phyloP scores from a whole-genome alignment of 352 stramenopile species.

The Peronospora belbahrii region DNA sequence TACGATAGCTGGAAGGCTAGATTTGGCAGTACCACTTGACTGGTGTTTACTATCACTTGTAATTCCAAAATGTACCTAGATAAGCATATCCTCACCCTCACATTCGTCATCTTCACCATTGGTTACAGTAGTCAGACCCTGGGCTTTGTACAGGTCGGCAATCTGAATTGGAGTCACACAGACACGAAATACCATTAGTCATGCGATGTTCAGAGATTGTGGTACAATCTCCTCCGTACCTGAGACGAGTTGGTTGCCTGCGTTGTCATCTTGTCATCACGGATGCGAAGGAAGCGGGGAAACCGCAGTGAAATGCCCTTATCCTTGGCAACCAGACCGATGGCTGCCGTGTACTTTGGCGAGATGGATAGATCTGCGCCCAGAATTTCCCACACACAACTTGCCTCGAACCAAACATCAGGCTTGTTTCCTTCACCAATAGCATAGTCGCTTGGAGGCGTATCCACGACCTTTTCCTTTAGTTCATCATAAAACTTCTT shows the following conservation, averaged over 20 bases:
- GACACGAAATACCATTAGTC: background rate
- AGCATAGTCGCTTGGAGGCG: slow-evolving; percentile 89
- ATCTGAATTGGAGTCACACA: slow-evolving; percentile 43
- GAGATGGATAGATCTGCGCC: slow-evolving; percentile 98
- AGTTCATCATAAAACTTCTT: slow-evolving; percentile 84
- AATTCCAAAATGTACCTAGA: slow-evolving; percentile 30
- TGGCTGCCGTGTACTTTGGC: slow-evolving; percentile 94
- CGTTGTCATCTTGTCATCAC: slow-evolving; percentile 96
- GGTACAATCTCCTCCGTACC: slow-evolving; percentile 39
- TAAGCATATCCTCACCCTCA: slow-evolving; percentile 74
- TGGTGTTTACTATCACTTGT: slow-evolving; percentile 6
- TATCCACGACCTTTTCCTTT: slow-evolving; percentile 73
- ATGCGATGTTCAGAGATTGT: background rate
- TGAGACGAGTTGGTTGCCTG: slow-evolving; percentile 94
- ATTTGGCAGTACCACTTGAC: slow-evolving; percentile 1
- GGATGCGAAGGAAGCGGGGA: slow-evolving; percentile 95
- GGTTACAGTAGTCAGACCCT: slow-evolving; percentile 61
- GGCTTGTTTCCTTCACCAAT: slow-evolving; percentile 85
- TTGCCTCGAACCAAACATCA: slow-evolving; percentile 95
- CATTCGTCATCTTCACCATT: slow-evolving; percentile 58
- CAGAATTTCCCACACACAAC: slow-evolving; percentile 97
- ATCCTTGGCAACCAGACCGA: slow-evolving; percentile 84
- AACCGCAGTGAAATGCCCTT: slow-evolving; percentile 98
- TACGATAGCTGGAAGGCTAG: background rate
- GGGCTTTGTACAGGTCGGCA: slow-evolving; percentile 71